Conservation (phyloP, 2,329 filamentous ascomycete species). For the Colletotrichum tabaci region DNA sequence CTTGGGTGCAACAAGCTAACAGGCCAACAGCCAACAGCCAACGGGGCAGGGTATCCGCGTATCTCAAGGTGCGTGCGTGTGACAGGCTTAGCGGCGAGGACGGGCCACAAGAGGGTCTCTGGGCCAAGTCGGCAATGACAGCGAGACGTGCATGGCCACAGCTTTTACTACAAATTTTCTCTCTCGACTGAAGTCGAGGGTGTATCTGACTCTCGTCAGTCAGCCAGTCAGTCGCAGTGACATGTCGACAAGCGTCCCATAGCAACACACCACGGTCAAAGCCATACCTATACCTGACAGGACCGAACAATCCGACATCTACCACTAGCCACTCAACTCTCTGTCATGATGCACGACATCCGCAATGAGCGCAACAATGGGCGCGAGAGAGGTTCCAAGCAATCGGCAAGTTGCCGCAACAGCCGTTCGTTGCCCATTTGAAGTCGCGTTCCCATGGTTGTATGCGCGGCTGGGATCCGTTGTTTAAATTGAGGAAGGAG, state of each 20-base stretch:
- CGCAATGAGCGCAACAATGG: constrained; percentile 16
- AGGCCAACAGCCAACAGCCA: constrained; percentile 22
- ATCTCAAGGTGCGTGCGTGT: constrained; percentile 19
- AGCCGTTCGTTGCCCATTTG: constrained; percentile 36
- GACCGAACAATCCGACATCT: not conserved
- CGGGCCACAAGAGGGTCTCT: constrained; percentile 27
- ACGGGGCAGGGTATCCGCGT: constrained; percentile 2
- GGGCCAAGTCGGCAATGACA: constrained; percentile 15
- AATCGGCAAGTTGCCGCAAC: constrained; percentile 38
- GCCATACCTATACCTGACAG: no score
- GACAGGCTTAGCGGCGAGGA: constrained; percentile 31
- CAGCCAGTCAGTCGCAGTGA: constrained; percentile 4
- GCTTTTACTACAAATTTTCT: constrained; percentile 8
- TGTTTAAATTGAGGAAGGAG: constrained; percentile 27
- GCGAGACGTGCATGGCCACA: constrained; percentile 19
- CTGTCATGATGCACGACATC: constrained; percentile 19
- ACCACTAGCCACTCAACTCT: no score
- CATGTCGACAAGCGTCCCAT: not conserved
- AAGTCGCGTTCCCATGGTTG: constrained; percentile 39
- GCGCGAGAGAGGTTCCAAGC: constrained; percentile 23
- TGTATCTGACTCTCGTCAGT: not conserved
- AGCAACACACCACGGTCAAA: no score
- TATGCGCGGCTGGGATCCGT: constrained; percentile 33
- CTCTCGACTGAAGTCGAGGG: not conserved
- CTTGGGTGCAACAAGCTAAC: no score